Conservation (phyloP, 768 basidiomycete species). For the Trametes maxima region DNA sequence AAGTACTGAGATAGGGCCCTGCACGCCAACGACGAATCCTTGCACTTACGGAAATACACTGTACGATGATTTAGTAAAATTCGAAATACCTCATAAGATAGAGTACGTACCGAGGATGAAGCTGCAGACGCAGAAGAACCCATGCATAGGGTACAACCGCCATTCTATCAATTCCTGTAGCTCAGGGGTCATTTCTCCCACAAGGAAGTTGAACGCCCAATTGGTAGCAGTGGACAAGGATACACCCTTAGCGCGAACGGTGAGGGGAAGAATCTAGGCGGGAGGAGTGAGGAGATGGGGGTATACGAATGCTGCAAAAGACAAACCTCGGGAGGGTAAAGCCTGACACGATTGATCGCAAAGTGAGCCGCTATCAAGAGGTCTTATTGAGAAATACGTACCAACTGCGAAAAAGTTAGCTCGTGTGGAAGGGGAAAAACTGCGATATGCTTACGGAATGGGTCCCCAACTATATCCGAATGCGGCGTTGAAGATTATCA, state of each 20-base stretch:
- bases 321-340: slow-evolving; percentile 81
- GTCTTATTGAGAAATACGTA: not conserved
- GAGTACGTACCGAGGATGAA: slow-evolving; percentile 67
- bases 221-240: slow-evolving; percentile 92
- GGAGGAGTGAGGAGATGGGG: slow-evolving; percentile 3
- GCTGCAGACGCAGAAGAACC: slow-evolving; percentile 86
- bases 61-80: slow-evolving; percentile 11
- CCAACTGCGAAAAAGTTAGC: slow-evolving; percentile 7
- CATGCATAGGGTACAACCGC: slow-evolving; percentile 95
- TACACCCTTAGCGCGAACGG: slow-evolving; percentile 93
- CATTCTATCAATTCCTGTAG: slow-evolving; percentile 87
- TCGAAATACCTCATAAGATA: not conserved
- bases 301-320: not conserved
- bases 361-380: not conserved
- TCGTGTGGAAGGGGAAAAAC: not conserved
- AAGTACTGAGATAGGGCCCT: slow-evolving; percentile 9
- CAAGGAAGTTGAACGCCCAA: slow-evolving; percentile 83
- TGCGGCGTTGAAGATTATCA: slow-evolving; percentile 91
- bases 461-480: slow-evolving; percentile 95
- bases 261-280: slow-evolving; percentile 81
- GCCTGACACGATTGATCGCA: not conserved
- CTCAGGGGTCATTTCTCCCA: slow-evolving; percentile 85
- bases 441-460: slow-evolving; percentile 62
- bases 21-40: not conserved
- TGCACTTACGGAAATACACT: slow-evolving; percentile 76